Conservation (phyloP, 345 rosid species). For the Hypericum perforatum region DNA sequence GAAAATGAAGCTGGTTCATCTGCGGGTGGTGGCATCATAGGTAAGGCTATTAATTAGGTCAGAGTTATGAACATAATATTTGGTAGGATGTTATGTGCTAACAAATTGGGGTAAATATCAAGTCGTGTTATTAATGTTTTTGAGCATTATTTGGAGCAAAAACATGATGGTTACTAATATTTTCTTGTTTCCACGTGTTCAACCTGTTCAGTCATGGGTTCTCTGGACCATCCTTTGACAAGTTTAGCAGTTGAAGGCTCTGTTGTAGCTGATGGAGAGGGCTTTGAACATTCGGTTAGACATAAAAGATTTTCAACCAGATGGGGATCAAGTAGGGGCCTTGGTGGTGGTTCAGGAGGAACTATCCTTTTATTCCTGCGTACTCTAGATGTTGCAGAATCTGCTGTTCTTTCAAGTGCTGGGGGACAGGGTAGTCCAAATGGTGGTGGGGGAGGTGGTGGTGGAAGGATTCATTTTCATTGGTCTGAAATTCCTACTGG, state of each 20-base stretch:
- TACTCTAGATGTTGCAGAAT: slow-evolving; percentile 43
- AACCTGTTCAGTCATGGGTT: slow-evolving; percentile 73
- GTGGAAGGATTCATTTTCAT: slow-evolving; percentile 98
- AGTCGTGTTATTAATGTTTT: too few species aligned
- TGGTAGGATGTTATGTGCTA: too few species aligned
- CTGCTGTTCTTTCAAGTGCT: slow-evolving; percentile 70
- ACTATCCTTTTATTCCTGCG: slow-evolving; percentile 70
- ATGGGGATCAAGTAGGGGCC: slow-evolving; percentile 32
- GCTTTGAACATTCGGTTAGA: slow-evolving; percentile 28
- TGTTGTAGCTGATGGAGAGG: slow-evolving; percentile 81
- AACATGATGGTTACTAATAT: too few species aligned
- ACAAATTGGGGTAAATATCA: too few species aligned
- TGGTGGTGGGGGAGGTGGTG: slow-evolving; percentile 94
- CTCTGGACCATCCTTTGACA: slow-evolving; percentile 84
- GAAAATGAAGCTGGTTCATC: slow-evolving; percentile 47
- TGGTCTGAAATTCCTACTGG: slow-evolving; percentile 98
- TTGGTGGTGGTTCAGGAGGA: slow-evolving; percentile 99
- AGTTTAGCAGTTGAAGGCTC: slow-evolving; percentile 68
- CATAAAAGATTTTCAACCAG: slow-evolving; percentile 15
- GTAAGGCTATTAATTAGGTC: slow-evolving; percentile 27
- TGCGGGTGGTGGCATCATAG: slow-evolving; percentile 92
- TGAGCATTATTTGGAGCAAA: too few species aligned
- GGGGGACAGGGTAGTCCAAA: slow-evolving; percentile 82
- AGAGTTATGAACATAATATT: too few species aligned
- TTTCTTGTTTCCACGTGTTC: not conserved